Evolutionary conservation across 1,284 basidiomycete species (phyloP), one percentile per base, ranked within the genome.

Genomic region (Moesziomyces globuligerus): DNA sequence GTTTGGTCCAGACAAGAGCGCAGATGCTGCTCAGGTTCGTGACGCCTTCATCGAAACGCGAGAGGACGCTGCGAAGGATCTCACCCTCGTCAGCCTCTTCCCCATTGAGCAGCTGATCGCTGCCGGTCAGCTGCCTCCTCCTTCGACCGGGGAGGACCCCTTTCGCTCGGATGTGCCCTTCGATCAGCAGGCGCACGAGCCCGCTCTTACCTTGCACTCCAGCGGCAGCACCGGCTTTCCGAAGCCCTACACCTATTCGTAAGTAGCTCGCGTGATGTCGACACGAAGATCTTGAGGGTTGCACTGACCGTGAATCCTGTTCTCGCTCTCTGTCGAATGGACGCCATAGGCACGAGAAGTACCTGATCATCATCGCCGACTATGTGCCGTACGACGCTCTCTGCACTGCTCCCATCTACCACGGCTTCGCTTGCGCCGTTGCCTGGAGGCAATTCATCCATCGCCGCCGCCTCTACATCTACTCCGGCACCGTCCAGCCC

Each of bases 151-250:
- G 20, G 42, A 38, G 20, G 58, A 67, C 39, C 57, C 57, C 3
- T 50, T 23, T 32, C 57, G 45, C 15, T 23, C 47, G 2, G 47
- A 54, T 1, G 34, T 61, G 7, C 28, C 58, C 3, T 65, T 50
- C 42, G 41, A 41, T 9, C 56, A 55, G 32, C 52, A 57, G 29
- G 58, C 41, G 6, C 37, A 47, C 1, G 54, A 60, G 8, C 46
- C 50, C n/a, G 20, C 54, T 8, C 52, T 68, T 44, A 66, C 45
- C 6, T 13, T 72, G 21, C 72, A 75, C 38, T 71, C 68, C 7
- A 68, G 64, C 38, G 72, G 72, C 11, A 69, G 69, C 25, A 75
- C 72, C 3, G 64, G 69, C 41, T 56, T 68, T 18, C 72, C 72
- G 1, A 75, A 72, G 49, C 53, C 61, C 7, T 52, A 66, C 32